Conservation (phyloP, 2,329 filamentous ascomycete species). For the Scedosporium aurantiacum region DNA sequence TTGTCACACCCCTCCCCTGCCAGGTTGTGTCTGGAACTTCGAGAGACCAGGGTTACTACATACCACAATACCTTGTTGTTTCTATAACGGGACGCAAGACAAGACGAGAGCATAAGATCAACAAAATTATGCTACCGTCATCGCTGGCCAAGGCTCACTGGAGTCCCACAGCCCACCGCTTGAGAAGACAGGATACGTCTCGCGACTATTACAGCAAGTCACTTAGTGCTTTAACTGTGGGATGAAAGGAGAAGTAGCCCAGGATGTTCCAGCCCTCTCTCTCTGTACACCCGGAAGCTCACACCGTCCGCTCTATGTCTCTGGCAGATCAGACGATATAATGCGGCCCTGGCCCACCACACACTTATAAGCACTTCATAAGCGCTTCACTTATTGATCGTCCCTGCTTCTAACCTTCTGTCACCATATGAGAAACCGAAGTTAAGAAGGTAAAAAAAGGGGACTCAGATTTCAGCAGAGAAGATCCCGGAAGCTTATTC, state of each 20-base stretch:
- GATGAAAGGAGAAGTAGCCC: slow-evolving; percentile 28
- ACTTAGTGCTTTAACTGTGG: slow-evolving; percentile 33
- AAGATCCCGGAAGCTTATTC: slow-evolving; percentile 18
- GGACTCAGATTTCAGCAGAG: slow-evolving; percentile 19
- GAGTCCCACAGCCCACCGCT: slow-evolving; percentile 25
- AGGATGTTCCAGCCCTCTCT: slow-evolving; percentile 13
- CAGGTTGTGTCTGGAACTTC: slow-evolving; percentile 13
- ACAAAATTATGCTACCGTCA: slow-evolving; percentile 46
- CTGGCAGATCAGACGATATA: slow-evolving; percentile 9
- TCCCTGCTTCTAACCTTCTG: neutral
- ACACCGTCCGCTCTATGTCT: neutral
- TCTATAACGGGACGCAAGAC: slow-evolving; percentile 38
- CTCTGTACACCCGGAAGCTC: slow-evolving; percentile 14
- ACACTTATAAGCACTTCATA: slow-evolving; percentile 17
- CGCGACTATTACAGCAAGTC: slow-evolving; percentile 31
- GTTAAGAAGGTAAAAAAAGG: slow-evolving; percentile 8
- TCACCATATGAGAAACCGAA: neutral
- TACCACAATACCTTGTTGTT: slow-evolving; percentile 23
- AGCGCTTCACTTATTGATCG: slow-evolving; percentile 7
- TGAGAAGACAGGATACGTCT: slow-evolving; percentile 37
- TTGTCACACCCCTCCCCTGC: slow-evolving; percentile 13
- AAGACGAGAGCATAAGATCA: slow-evolving; percentile 45
- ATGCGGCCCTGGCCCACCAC: slow-evolving; percentile 17
- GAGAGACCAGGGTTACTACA: slow-evolving; percentile 14
- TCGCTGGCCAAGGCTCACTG: slow-evolving; percentile 32